These are phyloP conservation scores for Fusarium sp. DNA, from an alignment of 2,329 filamentous ascomycete genomes.

Conservation along the genomic window DNA sequence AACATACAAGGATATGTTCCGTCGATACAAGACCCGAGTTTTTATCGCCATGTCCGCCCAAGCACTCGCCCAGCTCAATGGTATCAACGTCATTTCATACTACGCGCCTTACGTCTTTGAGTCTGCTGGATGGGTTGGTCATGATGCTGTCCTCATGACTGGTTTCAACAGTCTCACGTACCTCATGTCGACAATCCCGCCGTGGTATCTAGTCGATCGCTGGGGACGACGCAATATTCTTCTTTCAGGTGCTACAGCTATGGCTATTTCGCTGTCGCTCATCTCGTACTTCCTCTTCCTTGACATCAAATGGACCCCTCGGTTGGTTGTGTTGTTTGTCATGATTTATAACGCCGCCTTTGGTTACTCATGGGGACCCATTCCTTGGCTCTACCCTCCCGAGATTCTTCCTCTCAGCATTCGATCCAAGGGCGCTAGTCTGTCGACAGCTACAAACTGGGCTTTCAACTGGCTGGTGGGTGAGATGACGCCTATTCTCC, in stretches of 20 bases:
- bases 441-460: slow-evolving; percentile 98
- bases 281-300: slow-evolving; percentile 98
- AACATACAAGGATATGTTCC: slow-evolving; percentile 94
- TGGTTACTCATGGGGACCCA: slow-evolving; percentile 94
- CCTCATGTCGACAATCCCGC: slow-evolving; percentile 90
- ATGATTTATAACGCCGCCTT: slow-evolving; percentile 99
- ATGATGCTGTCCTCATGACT: slow-evolving; percentile 94
- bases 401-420: slow-evolving; percentile 98
- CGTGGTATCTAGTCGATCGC: slow-evolving; percentile 95
- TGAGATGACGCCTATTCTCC: slow-evolving; percentile 92
- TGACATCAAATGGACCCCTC: slow-evolving; percentile 82
- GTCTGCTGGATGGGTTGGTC: slow-evolving; percentile 94
- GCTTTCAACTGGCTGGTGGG: slow-evolving; percentile 98
- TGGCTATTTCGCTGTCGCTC: slow-evolving; percentile 86
- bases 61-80: slow-evolving; percentile 94
- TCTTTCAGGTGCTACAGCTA: slow-evolving; percentile 87
- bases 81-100: slow-evolving; percentile 99
- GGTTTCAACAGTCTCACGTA: slow-evolving; percentile 95
- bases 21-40: slow-evolving; percentile 88
- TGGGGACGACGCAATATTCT: slow-evolving; percentile 92
- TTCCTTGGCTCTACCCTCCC: slow-evolving; percentile 98
- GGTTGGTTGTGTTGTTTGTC: slow-evolving; percentile 90
- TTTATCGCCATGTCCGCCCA: slow-evolving; percentile 99
- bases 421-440: slow-evolving; percentile 93
- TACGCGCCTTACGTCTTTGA: slow-evolving; percentile 98